These are phyloP conservation scores for Candida tallmaniae DNA, from an alignment of 805 yeast species.

Conservation along the genomic window DNA sequence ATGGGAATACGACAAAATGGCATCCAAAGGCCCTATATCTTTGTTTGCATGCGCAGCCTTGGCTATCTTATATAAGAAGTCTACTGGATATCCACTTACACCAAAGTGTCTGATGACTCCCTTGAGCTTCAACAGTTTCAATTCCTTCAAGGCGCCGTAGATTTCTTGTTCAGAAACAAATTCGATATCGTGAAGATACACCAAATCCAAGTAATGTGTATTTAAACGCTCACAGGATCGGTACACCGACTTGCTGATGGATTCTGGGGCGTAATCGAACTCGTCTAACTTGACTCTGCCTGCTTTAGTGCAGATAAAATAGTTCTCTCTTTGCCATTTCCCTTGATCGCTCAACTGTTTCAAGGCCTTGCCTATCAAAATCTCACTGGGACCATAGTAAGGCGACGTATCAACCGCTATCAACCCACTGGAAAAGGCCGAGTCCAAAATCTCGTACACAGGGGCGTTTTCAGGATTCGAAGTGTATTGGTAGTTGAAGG, in stretches of 20 bases:
- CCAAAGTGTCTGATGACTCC: constrained; percentile 69
- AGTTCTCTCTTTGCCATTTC: constrained; percentile 52
- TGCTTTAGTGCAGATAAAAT: constrained; percentile 78
- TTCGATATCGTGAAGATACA: constrained; percentile 87
- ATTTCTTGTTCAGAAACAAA: constrained; percentile 57
- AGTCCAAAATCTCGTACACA: constrained; percentile 48
- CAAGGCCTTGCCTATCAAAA: constrained; percentile 65
- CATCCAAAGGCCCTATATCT: constrained; percentile 63
- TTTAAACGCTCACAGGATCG: constrained; percentile 65
- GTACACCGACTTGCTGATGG: constrained; percentile 57
- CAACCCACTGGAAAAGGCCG: constrained; percentile 65
- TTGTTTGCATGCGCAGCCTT: constrained; percentile 24
- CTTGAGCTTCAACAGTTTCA: constrained; percentile 54
- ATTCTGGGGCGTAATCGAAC: constrained; percentile 66
- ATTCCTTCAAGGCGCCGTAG: constrained; percentile 57
- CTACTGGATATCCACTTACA: constrained; percentile 82
- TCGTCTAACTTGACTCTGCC: constrained; percentile 68
- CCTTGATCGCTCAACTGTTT: constrained; percentile 6
- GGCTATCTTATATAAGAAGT: constrained; percentile 55
- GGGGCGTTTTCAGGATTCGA: constrained; percentile 61
- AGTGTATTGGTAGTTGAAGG: constrained; percentile 76
- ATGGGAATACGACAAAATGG: constrained; percentile 73
- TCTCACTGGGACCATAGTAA: constrained; percentile 87
- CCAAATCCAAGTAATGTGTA: constrained; percentile 71
- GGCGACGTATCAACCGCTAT: constrained; percentile 89